A percentile compares a stretch with the other conserved stretches of the same genome.
These are phyloP conservation scores for Datisca glomerata DNA, from an alignment of 306 rosid species.

Conservation along the genomic window DNA sequence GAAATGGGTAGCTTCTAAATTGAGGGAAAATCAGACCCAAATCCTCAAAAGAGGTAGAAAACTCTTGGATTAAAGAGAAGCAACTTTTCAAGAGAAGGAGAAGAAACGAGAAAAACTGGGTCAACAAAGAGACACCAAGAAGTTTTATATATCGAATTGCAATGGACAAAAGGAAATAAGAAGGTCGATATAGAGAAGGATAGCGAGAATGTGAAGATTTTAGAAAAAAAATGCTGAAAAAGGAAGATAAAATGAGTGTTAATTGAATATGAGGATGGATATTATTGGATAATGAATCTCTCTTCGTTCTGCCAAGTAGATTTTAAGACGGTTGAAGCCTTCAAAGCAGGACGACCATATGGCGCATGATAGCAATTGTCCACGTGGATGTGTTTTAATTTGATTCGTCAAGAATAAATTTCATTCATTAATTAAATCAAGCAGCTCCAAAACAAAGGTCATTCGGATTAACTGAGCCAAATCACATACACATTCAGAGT, in stretches of 20 bases:
- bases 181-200: background rate
- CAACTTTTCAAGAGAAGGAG: background rate
- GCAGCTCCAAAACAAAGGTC: constrained; percentile 2
- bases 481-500: background rate
- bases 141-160: no score
- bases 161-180: background rate
- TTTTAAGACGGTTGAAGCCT: constrained; percentile 40
- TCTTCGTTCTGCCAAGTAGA: constrained; percentile 12
- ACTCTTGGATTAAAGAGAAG: no score
- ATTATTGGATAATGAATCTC: background rate
- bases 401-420: background rate
- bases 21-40: constrained; percentile 1
- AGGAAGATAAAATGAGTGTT: constrained; percentile 1
- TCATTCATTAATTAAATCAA: background rate
- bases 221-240: background rate
- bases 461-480: background rate
- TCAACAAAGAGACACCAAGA: constrained; percentile 10
- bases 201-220: background rate
- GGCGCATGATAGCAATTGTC: constrained; percentile 15
- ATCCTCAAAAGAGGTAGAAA: constrained; percentile 5
- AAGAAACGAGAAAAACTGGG: constrained; percentile 1
- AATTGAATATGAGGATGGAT: background rate
- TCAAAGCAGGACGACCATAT: constrained; percentile 30
- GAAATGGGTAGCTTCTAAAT: constrained; percentile 8
- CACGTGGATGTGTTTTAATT: constrained; percentile 12